These are phyloP conservation scores for Aleurites moluccanus DNA, from an alignment of 441 rosid species.

Conservation along the genomic window DNA sequence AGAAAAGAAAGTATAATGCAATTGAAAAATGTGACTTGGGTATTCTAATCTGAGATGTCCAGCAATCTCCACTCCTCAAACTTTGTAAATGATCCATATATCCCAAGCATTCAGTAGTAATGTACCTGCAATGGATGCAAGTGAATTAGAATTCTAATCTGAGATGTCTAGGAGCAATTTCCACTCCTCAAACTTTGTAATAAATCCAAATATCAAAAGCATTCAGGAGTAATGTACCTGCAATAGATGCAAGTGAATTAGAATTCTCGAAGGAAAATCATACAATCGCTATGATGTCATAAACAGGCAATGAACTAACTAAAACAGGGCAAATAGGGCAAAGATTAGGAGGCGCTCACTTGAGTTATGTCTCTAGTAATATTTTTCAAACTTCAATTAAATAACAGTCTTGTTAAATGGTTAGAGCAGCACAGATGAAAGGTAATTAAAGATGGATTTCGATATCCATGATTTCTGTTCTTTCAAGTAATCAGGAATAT, in stretches of 20 bases:
- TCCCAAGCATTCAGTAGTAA: too few relatives aligned
- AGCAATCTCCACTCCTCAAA: too few relatives aligned
- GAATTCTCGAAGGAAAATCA: slow-evolving; percentile 2
- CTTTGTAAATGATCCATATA: too few relatives aligned
- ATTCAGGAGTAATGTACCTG: slow-evolving; percentile 75
- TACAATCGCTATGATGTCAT: not conserved
- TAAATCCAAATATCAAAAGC: slow-evolving; percentile 65
- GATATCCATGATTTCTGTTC: not conserved
- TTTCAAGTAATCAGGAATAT: not conserved
- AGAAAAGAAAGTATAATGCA: not conserved
- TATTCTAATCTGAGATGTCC: not conserved
- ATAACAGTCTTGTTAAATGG: not conserved
- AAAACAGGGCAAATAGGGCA: not conserved
- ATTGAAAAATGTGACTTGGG: not conserved
- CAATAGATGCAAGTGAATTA: slow-evolving; percentile 19
- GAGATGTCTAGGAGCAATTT: slow-evolving; percentile 49
- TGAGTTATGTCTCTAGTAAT: not conserved
- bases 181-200: slow-evolving; percentile 57
- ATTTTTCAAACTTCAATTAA: not conserved
- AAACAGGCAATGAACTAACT: not conserved
- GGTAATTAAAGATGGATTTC: not conserved
- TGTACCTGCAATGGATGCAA: too few relatives aligned
- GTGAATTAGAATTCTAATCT: too few relatives aligned
- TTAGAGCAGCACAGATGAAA: not conserved
- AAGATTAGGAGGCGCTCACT: not conserved